Evolutionary conservation across 2,329 filamentous ascomycete species (phyloP).

Genomic region (Xylaria sp.): DNA sequence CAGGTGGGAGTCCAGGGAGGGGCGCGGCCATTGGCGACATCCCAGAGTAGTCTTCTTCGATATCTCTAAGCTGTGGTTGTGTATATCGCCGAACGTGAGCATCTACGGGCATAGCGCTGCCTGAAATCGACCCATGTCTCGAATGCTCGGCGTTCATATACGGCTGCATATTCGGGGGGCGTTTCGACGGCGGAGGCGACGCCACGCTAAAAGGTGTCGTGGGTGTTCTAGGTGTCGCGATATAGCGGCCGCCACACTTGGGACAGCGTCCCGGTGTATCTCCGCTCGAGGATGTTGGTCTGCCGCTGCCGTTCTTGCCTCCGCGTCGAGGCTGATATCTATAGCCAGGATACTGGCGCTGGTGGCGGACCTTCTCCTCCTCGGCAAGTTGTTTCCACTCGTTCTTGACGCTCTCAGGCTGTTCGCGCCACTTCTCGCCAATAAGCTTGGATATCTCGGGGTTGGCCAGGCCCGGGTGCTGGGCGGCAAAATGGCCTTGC

Average conservation of each 20-base stretch:
- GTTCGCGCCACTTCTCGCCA: slow-evolving; percentile 87
- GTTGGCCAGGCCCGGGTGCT: slow-evolving; percentile 91
- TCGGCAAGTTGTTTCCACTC: slow-evolving; percentile 92
- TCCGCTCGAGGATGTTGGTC: slow-evolving; percentile 48
- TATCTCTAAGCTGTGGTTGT: slow-evolving; percentile 57
- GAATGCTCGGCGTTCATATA: slow-evolving; percentile 47
- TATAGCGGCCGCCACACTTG: slow-evolving; percentile 77
- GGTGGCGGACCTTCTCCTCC: slow-evolving; percentile 91
- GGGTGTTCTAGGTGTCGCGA: slow-evolving; percentile 71
- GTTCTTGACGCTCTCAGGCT: slow-evolving; percentile 78
- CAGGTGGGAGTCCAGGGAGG: slow-evolving; percentile 41
- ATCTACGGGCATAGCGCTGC: slow-evolving; percentile 58
- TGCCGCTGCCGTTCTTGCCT: slow-evolving; percentile 50
- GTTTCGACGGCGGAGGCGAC: slow-evolving; percentile 47
- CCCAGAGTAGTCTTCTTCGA: slow-evolving; percentile 51
- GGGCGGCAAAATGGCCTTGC: slow-evolving; percentile 81
- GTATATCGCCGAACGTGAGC: slow-evolving; percentile 71
- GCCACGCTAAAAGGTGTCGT: slow-evolving; percentile 59
- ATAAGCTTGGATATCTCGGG: slow-evolving; percentile 98
- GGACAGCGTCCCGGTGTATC: slow-evolving; percentile 70
- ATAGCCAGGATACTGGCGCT: slow-evolving; percentile 91
- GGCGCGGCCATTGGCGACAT: slow-evolving; percentile 49
- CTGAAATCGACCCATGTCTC: slow-evolving; percentile 47
- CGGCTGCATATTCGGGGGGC: slow-evolving; percentile 39
- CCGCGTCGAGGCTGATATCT: slow-evolving; percentile 88